phyloP scores from a whole-genome alignment of 306 rosid species.

The Cucurbita maxima region DNA sequence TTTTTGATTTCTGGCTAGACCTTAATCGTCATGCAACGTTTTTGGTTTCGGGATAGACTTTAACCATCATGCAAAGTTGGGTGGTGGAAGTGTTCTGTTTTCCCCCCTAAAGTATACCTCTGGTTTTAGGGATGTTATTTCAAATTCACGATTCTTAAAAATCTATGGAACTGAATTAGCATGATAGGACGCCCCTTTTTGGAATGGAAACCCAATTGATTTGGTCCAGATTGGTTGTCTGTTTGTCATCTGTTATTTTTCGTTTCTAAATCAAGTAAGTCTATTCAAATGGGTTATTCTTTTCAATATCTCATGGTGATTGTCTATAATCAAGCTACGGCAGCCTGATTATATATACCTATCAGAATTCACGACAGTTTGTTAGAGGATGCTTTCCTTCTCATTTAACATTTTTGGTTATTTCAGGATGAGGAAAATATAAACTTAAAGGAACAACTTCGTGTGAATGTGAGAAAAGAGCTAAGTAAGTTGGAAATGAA shows the following conservation, averaged over 20 bases:
- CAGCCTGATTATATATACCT: not conserved
- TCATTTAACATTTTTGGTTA: not conserved
- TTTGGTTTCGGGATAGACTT: not conserved
- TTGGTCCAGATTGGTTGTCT: constrained; percentile 2
- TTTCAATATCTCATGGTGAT: not conserved
- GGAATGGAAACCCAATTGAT: not conserved
- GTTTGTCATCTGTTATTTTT: not conserved
- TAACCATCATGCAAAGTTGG: not conserved
- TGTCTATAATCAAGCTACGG: not conserved
- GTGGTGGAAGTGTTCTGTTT: not conserved
- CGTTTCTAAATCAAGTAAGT: not conserved
- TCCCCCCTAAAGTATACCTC: not conserved
- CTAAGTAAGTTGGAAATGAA: constrained; percentile 48
- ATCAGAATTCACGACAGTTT: not conserved
- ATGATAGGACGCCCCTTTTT: not conserved
- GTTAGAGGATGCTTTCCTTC: not conserved
- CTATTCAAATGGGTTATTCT: not conserved
- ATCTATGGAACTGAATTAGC: not conserved
- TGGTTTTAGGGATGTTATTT: not conserved
- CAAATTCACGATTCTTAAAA: not conserved
- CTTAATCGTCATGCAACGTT: not conserved
- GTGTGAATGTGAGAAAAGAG: constrained; percentile 49
- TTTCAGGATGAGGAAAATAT: constrained; percentile 66
- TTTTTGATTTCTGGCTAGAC: not conserved
- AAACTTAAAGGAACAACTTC: constrained; percentile 66